Evolutionary conservation across 2,329 filamentous ascomycete species (phyloP).

Genomic region (Fusarium incarnatum): DNA sequence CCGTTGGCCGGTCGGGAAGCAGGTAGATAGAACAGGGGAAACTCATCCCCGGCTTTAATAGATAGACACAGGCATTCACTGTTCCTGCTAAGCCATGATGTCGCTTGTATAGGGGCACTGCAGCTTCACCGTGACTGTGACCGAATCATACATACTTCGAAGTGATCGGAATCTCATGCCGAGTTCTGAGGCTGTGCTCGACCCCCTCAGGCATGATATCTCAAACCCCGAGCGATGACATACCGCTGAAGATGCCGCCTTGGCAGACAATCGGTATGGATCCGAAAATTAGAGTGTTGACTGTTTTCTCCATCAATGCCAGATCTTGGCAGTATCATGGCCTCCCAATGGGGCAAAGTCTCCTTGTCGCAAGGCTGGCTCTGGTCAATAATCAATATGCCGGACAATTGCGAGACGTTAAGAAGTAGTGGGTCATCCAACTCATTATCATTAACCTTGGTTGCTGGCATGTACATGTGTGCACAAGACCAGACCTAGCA

Average conservation of each 20-base stretch:
- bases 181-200: slow-evolving; percentile 3
- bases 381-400: background rate
- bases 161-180: background rate
- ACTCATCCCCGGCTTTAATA: background rate
- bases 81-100: background rate
- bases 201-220: slow-evolving; percentile 6
- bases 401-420: background rate
- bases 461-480: slow-evolving; percentile 32
- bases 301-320: slow-evolving; percentile 1
- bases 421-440: slow-evolving; percentile 34
- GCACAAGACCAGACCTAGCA: slow-evolving; percentile 27
- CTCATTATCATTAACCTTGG: slow-evolving; percentile 46
- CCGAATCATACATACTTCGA: background rate
- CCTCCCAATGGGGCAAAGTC: slow-evolving; percentile 2
- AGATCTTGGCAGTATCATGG: slow-evolving; percentile 13
- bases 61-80: background rate
- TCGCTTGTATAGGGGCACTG: background rate
- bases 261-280: slow-evolving; percentile 15
- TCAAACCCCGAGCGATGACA: slow-evolving; percentile 18
- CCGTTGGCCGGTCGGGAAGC: background rate
- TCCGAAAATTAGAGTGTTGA: background rate
- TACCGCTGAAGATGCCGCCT: slow-evolving; percentile 2
- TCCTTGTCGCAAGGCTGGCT: background rate
- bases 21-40: background rate
- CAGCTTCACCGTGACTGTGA: background rate